Evolutionary conservation across 768 basidiomycete genomes (phyloP).

Genomic region (Dentipellis sp.): DNA sequence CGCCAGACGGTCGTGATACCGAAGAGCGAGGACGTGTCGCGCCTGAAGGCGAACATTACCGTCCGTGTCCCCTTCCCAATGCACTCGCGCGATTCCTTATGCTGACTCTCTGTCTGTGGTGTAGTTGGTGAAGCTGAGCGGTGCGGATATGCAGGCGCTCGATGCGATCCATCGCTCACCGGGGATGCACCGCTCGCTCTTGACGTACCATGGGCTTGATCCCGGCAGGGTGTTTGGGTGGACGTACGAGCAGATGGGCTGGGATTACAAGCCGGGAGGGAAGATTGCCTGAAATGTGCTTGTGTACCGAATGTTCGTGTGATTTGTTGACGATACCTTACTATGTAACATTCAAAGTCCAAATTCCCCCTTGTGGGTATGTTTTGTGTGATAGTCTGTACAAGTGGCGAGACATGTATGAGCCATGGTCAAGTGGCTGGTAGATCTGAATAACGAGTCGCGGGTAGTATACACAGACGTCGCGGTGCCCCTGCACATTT

Average conservation of each 20-base stretch:
- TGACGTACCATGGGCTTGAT: constrained; percentile 14
- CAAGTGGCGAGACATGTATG: too few relatives aligned
- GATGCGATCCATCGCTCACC: constrained; percentile 31
- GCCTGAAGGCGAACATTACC: constrained; percentile 44
- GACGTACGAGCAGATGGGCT: constrained; percentile 35
- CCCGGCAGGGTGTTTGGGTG: constrained; percentile 32
- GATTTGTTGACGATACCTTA: not conserved
- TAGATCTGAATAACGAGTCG: too few relatives aligned
- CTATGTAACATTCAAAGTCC: not conserved
- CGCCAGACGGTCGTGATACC: constrained; percentile 45
- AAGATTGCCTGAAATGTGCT: constrained; percentile 11
- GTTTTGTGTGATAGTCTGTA: not conserved
- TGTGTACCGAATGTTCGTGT: not conserved
- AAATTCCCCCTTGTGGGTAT: not conserved
- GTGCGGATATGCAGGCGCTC: constrained; percentile 31
- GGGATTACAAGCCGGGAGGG: constrained; percentile 29
- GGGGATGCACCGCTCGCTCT: constrained; percentile 30
- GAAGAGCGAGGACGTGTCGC: constrained; percentile 35
- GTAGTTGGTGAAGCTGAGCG: constrained; percentile 27
- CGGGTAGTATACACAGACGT: too few relatives aligned
- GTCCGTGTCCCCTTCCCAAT: constrained; percentile 16
- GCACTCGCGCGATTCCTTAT: not conserved
- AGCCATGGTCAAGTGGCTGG: too few relatives aligned
- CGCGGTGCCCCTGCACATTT: too few relatives aligned
- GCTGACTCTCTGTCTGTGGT: constrained; percentile 10